Evolutionary conservation across 202 grass and related monocot species (phyloP).

Genomic region (Carex arenaria): DNA sequence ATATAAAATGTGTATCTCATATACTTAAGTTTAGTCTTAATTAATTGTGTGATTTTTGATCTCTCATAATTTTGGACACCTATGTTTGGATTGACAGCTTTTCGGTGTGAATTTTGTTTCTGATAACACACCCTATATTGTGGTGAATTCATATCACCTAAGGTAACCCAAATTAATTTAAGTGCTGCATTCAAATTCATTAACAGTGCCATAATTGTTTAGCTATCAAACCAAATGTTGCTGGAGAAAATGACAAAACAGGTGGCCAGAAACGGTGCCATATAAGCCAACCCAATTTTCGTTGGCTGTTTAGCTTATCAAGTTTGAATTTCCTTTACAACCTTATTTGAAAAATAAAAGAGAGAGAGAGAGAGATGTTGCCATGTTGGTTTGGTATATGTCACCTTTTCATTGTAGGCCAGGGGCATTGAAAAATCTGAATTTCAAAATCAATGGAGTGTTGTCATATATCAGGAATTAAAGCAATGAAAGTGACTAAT

Average conservation of each 20-base stretch:
- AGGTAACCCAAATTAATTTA: too few species aligned
- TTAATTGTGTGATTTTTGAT: background rate
- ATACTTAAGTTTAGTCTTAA: too few species aligned
- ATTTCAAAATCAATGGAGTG: constrained; percentile 11
- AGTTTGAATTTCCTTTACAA: background rate
- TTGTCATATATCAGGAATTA: constrained; percentile 12
- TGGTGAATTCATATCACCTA: background rate
- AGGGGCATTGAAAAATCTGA: constrained; percentile 23
- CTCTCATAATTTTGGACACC: background rate
- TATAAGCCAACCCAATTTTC: constrained; percentile 12
- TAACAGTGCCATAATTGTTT: background rate
- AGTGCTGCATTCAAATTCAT: background rate
- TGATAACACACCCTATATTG: too few species aligned
- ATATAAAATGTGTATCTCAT: background rate
- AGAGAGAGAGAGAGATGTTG: background rate
- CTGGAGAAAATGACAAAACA: background rate
- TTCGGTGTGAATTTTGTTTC: too few species aligned
- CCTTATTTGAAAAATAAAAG: background rate
- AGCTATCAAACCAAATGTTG: background rate
- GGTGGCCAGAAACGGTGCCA: background rate
- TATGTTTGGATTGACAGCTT: too few species aligned
- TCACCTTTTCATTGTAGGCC: constrained; percentile 28
- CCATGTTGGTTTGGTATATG: constrained; percentile 19
- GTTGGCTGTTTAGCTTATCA: constrained; percentile 18
- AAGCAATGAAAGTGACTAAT: constrained; percentile 24